Evolutionary conservation across 345 rosid genomes (phyloP).

Genomic region (Gynandropsis gynandra): DNA sequence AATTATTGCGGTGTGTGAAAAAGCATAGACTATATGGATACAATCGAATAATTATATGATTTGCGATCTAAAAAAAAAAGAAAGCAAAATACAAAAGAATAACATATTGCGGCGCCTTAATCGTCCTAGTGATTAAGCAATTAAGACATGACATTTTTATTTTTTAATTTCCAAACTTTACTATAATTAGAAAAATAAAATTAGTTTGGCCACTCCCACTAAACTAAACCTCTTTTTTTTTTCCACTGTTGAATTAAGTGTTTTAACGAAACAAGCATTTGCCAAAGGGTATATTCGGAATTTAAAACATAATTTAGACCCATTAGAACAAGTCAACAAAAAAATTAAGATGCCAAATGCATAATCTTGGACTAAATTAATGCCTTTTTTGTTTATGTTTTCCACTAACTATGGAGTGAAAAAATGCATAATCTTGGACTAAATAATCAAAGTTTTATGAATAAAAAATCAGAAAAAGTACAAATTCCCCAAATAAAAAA

Average conservation of each 20-base stretch:
- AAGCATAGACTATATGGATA: constrained; percentile 8
- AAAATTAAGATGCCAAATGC: neutral
- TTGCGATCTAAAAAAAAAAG: constrained; percentile 21
- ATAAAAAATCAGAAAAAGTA: constrained; percentile 1
- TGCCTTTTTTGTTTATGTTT: no score
- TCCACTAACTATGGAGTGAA: no score
- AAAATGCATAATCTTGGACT: neutral
- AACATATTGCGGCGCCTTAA: constrained; percentile 22
- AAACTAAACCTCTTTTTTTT: neutral
- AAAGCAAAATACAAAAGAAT: constrained; percentile 14
- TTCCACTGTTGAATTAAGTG: constrained; percentile 8
- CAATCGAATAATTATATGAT: neutral
- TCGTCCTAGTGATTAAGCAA: constrained; percentile 17
- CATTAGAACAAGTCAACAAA: constrained; percentile 3
- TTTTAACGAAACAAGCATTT: constrained; percentile 3
- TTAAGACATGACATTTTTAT: constrained; percentile 7
- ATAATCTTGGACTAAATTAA: neutral
- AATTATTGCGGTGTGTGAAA: constrained; percentile 8
- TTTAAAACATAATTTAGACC: neutral
- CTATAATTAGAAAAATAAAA: no score
- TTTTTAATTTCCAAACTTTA: constrained; percentile 8
- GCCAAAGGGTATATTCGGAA: neutral
- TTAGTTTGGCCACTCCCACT: constrained; percentile 20
- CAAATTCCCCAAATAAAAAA: constrained; percentile 4
- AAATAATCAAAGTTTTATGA: no score